Evolutionary conservation across 768 basidiomycete species (phyloP).

Genomic region (Panus rudis): DNA sequence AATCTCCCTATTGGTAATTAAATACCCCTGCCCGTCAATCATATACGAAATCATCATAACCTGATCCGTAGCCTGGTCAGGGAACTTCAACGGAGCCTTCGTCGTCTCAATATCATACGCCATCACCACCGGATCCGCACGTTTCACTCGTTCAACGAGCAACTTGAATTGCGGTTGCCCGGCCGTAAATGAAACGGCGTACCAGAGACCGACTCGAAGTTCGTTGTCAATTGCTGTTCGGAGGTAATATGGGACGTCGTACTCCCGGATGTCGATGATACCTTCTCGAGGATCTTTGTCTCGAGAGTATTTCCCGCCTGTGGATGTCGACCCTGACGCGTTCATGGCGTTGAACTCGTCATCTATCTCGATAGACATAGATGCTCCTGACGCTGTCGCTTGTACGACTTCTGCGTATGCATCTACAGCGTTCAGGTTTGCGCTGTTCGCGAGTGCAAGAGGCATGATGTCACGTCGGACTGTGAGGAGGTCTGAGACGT

Average conservation of each 20-base stretch:
- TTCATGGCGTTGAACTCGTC: constrained; percentile 49
- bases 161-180: constrained; percentile 70
- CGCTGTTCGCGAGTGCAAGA: constrained; percentile 81
- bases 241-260: constrained; percentile 94
- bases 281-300: constrained; percentile 85
- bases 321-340: constrained; percentile 16
- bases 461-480: constrained; percentile 88
- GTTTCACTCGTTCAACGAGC: constrained; percentile 84
- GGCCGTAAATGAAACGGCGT: constrained; percentile 74
- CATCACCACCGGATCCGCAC: constrained; percentile 98
- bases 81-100: constrained; percentile 99
- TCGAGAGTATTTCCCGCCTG: constrained; percentile 27
- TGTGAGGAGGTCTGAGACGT: constrained; percentile 84
- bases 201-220: constrained; percentile 97
- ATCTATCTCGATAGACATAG: constrained; percentile 64
- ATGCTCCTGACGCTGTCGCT: constrained; percentile 53
- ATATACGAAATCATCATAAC: constrained; percentile 99
- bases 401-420: constrained; percentile 96
- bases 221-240: constrained; percentile 99
- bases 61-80: constrained; percentile 91
- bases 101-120: constrained; percentile 99
- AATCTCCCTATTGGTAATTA: constrained; percentile 97
- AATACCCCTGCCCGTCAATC: constrained; percentile 95
- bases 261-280: constrained; percentile 92
- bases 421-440: constrained; percentile 92